Conservation (phyloP, 2,329 filamentous ascomycete species). For the Stagonosporopsis cucurbitacearum region DNA sequence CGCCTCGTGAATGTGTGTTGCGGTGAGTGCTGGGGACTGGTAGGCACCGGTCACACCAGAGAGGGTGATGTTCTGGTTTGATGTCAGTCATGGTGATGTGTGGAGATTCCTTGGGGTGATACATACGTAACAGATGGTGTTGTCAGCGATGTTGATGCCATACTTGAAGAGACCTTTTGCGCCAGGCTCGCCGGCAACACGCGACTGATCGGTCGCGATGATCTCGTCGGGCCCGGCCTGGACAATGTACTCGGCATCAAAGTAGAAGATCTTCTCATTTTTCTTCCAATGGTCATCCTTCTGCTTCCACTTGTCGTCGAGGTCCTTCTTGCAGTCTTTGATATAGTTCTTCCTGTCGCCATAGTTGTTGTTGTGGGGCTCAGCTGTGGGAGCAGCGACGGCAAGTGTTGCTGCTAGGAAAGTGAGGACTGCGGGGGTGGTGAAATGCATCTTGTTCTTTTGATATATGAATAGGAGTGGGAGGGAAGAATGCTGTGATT, state of each 20-base stretch:
- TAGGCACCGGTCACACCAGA: slow-evolving; percentile 59
- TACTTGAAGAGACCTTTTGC: slow-evolving; percentile 59
- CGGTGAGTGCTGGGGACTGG: slow-evolving; percentile 58
- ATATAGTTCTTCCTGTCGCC: slow-evolving; percentile 19
- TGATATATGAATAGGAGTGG: neutral
- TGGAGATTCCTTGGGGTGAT: too few species aligned
- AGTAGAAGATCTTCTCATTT: slow-evolving; percentile 45
- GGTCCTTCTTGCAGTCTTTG: slow-evolving; percentile 30
- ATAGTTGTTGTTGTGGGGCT: slow-evolving; percentile 5
- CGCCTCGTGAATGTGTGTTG: slow-evolving; percentile 64
- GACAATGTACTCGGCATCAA: slow-evolving; percentile 59
- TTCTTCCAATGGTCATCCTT: slow-evolving; percentile 32
- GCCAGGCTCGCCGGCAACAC: slow-evolving; percentile 52
- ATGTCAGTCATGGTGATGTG: slow-evolving; percentile 3
- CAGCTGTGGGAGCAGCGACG: slow-evolving; percentile 27
- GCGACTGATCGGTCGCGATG: slow-evolving; percentile 50
- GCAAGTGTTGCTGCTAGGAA: slow-evolving; percentile 29
- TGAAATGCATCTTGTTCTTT: slow-evolving; percentile 30
- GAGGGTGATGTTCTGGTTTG: slow-evolving; percentile 57
- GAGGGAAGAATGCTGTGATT: slow-evolving; percentile 3
- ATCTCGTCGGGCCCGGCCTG: slow-evolving; percentile 59
- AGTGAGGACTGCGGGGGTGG: slow-evolving; percentile 26
- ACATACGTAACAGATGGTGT: slow-evolving; percentile 53
- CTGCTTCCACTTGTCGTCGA: slow-evolving; percentile 30
- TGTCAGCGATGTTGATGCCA: slow-evolving; percentile 58